Base-by-base conservation (phyloP, 208 protist species). In the Trypanosoma vivax region DNA sequence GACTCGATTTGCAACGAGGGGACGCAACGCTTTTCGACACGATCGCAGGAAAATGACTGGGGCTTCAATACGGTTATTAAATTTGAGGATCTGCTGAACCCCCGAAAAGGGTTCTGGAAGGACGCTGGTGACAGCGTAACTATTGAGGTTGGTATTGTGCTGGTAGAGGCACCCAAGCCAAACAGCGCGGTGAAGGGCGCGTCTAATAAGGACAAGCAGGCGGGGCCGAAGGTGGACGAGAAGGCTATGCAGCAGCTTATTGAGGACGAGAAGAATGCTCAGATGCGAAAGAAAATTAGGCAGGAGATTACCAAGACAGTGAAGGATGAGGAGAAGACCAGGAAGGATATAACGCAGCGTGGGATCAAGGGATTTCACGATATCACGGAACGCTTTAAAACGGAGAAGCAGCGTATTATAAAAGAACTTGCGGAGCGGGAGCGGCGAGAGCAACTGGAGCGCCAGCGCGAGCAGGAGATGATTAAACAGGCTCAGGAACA, bases 1-100 rank as follows among this genome's bases (percentile, higher is more conserved):
- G 83, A 94, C 68, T 91, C 87, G 37, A 90, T 94, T 40, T 88
- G 80, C 50, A 94, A 91, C 61, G 87, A 94, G 52, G 87, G 87
- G 7, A 94, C 87, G 10, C 87, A 94, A 59, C 81, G 81, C 50
- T 94, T 94, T 65, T 76, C 69, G 2, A 73, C 81, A 52, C 70
- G 74, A 40, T 94, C 83, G 13, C 74, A 88, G 57, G 87, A 94
- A 65, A 94, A 94, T 68, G 87, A 94, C 60, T 94, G 87, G 83
- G 87, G 87, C 21, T 94, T 94, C 69, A 91, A 91, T 70, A 88
- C 73, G 48, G 87, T 94, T 16, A 87, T 90, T 46, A 87, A 86
- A 65, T 87, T 94, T 53, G 57, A 73, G 4, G 78, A 90, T 34
- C 49, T 94, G 33, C 58, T 89, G 35, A 90, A 80, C 65, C 79